Percentiles rank a stretch among this genome's conserved stretches.
Evolutionary conservation across 495 filamentous ascomycete species (phyloP).

Genomic region (Saxophila tyrrhenica): DNA sequence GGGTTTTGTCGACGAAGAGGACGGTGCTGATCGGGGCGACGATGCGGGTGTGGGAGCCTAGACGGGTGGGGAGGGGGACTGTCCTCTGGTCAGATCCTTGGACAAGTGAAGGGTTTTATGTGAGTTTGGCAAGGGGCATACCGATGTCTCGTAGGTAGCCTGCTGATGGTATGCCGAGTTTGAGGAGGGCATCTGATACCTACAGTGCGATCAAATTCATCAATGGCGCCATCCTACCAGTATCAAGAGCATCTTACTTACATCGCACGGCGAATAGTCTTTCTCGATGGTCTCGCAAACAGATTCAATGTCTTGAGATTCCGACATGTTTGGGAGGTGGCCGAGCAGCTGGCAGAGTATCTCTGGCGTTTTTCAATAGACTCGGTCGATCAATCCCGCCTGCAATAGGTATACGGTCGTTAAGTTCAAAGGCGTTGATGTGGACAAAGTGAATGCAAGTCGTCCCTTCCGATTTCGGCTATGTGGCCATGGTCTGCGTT

Average conservation of each 20-base stretch:
- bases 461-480: not conserved
- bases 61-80: slow-evolving; percentile 6
- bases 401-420: not conserved
- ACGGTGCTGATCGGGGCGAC: slow-evolving; percentile 54
- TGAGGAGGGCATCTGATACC: slow-evolving; percentile 30
- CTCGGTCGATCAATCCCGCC: not conserved
- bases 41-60: slow-evolving; percentile 10
- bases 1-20: slow-evolving; percentile 44
- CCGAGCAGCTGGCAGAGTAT: not conserved
- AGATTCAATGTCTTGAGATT: not conserved
- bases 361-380: not conserved
- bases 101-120: too few relatives aligned
- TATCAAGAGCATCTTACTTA: not conserved
- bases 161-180: slow-evolving; percentile 24
- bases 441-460: not conserved
- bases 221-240: not conserved
- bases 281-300: slow-evolving; percentile 5
- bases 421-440: not conserved
- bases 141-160: slow-evolving; percentile 51
- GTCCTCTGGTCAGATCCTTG: too few relatives aligned
- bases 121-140: slow-evolving; percentile 20
- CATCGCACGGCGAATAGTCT: slow-evolving; percentile 12
- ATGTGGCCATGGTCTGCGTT: not conserved
- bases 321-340: not conserved
- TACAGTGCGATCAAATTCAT: not conserved